phyloP scores from a whole-genome alignment of 768 basidiomycete species.

The Xanthoconium purpureum region DNA sequence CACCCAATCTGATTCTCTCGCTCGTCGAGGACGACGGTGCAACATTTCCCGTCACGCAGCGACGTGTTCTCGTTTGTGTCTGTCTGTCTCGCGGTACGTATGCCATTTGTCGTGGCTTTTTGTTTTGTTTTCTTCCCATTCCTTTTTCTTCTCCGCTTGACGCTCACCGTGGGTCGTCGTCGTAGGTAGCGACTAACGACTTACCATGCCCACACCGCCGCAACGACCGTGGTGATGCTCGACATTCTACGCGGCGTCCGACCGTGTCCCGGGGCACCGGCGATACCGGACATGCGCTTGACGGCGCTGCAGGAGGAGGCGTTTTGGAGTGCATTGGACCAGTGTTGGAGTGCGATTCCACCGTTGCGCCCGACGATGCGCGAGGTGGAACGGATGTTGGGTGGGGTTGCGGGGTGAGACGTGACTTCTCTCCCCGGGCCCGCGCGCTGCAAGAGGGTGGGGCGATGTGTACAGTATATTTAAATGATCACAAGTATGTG shows the following conservation, averaged over 20 bases:
- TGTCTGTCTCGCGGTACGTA: conserved; percentile 53
- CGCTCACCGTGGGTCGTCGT: too few species aligned
- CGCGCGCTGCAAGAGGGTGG: neutral
- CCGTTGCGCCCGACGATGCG: conserved; percentile 43
- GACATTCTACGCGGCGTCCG: conserved; percentile 52
- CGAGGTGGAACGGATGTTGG: conserved; percentile 28
- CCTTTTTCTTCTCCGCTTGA: neutral
- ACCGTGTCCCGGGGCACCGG: conserved; percentile 38
- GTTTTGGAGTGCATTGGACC: conserved; percentile 45
- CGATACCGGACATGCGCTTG: conserved; percentile 16
- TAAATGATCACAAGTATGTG: neutral
- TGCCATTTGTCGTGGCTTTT: too few species aligned
- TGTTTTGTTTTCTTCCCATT: rapidly evolving
- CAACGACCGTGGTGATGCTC: conserved; percentile 53
- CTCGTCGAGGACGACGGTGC: conserved; percentile 42
- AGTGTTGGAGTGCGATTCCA: conserved; percentile 44
- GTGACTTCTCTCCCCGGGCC: too few species aligned
- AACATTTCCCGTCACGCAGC: conserved; percentile 48
- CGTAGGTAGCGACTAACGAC: conserved; percentile 48
- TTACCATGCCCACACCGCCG: conserved; percentile 51
- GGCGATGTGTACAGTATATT: neutral
- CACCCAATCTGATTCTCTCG: conserved; percentile 40
- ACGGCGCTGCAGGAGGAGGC: conserved; percentile 24
- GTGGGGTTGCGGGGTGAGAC: conserved; percentile 5
- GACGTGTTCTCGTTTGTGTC: conserved; percentile 63